Conservation (phyloP, 164 flowering plant species). For the Platanus orientalis region DNA sequence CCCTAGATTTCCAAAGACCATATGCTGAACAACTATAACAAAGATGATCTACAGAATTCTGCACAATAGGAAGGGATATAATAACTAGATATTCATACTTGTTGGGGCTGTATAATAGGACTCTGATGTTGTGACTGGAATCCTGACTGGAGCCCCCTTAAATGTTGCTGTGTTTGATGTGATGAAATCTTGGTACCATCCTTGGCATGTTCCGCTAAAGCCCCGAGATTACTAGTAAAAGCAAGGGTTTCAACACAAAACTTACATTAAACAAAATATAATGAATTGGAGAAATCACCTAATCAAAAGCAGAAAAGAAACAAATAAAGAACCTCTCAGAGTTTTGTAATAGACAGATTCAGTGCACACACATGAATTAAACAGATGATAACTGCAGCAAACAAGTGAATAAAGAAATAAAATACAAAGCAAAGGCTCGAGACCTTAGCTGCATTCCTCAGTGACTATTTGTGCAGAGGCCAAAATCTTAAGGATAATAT, state of each 20-base stretch:
- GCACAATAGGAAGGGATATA: not conserved
- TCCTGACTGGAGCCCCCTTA: conserved; percentile 47
- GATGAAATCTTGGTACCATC: conserved; percentile 46
- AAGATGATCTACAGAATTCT: not conserved
- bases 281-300: too few species aligned
- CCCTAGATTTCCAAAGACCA: not conserved
- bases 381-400: too few species aligned
- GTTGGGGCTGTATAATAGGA: conserved; percentile 54
- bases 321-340: too few species aligned
- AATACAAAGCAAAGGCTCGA: too few species aligned
- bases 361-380: too few species aligned
- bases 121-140: conserved; percentile 56
- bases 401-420: too few species aligned
- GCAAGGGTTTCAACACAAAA: not conserved
- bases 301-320: too few species aligned
- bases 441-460: too few species aligned
- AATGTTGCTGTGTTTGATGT: conserved; percentile 55
- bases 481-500: too few species aligned
- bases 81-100: conserved; percentile 32
- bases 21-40: not conserved
- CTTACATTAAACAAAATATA: not conserved
- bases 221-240: conserved; percentile 46
- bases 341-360: too few species aligned
- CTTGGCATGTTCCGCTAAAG: conserved; percentile 61
- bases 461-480: too few species aligned